Base-by-base conservation (phyloP, 257 asterid genomes). In the Phtheirospermum japonicum region DNA sequence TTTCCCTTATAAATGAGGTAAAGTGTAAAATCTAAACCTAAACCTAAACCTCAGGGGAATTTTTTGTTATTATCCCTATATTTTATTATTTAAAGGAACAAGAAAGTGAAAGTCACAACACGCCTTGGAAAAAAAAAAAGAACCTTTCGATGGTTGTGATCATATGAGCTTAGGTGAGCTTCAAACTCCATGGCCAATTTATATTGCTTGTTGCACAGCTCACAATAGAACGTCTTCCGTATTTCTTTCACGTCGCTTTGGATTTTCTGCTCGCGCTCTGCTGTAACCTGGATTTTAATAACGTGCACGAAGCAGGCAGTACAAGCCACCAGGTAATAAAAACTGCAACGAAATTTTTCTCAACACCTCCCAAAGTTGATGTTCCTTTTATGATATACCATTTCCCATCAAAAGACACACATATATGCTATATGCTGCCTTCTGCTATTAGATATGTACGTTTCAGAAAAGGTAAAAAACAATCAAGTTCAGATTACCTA, bases 321-420 rank as follows among this genome's bases (percentile, higher is more conserved):
- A 93, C 95, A 89, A 87, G 94, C 95, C 97, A 89, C 99, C 96
- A 89, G 95, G 95, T 82, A 89, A 93, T 89, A 93, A 89, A 88
- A 87, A 89, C 94, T 83, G 91, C 95, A 88, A 16, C 86, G 94
- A 82, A 91, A 86, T 42, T 42, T 42, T 84, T 85, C 93, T 85
- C 95, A 84, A 90, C 81, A 88, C 73, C 95, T 82, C 95, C 4
- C 86, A 90, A 87, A 82, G 83, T 83, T 83, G 98, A 80, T 83
- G 94, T 74, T 83, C 89, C 75, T 82, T 74, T 70, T 76, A 78
- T 83, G 87, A 89, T 79, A 85, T 77, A 92, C 86, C 90, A 80
- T 79, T 42, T 80, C 93, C 86, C 89, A 69, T 77, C 95, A 90
- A 90, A 84, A 88, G 90, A 83, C 96, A 83, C 85, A 79, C 84